Base-by-base conservation (phyloP, 176 grass and related monocot species). In the Paspalum vaginatum region DNA sequence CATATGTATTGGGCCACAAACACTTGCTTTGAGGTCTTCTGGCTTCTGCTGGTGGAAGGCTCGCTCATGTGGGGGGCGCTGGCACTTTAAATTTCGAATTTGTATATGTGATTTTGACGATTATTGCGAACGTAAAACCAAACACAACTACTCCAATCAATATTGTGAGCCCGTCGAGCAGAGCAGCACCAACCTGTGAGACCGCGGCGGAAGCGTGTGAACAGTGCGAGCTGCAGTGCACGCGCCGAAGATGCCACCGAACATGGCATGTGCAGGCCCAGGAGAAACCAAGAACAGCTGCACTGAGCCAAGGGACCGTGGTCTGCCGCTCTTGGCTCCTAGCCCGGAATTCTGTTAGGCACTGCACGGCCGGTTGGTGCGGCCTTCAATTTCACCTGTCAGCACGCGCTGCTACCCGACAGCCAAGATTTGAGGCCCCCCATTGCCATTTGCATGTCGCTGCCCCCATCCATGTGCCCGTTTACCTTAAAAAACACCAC, bases 311-410 rank as follows among this genome's bases (percentile, higher is more conserved):
- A 26, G 21, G 53, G 5, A 68, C 37, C 42, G 43, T 51, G 70
- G 69, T 27, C 62, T 69, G 51, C 54, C 45, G 25, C 37, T 3
- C 22, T 26, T 63, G 87, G 61, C 70, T 53, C 20, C 1, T 56
- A 57, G 81, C 55, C 46, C 37, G 25, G 68, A 48, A 64, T 43
- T 63, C 44, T n/a, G 50, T 73, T 67, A 47, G 51, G 51, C 51
- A 26, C 6, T 42, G 43, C 44, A 56, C 41, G 10, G 48, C 1
- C 8, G 74, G 86, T 78, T 78, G 66, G 86, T 83, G 73, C 58
- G 9, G 42, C 18, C 58, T 72, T 83, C 45, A 88, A 72, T 81
- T 76, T 66, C 12, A 40, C 11, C 9, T 71, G 72, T 74, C 50
- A 55, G 10, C 27, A 16, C 10, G 47, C 38, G 13, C 9, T 26